These are phyloP conservation scores for Dactylellina drechsleri DNA, from an alignment of 2,329 filamentous ascomycete genomes.

Conservation along the genomic window DNA sequence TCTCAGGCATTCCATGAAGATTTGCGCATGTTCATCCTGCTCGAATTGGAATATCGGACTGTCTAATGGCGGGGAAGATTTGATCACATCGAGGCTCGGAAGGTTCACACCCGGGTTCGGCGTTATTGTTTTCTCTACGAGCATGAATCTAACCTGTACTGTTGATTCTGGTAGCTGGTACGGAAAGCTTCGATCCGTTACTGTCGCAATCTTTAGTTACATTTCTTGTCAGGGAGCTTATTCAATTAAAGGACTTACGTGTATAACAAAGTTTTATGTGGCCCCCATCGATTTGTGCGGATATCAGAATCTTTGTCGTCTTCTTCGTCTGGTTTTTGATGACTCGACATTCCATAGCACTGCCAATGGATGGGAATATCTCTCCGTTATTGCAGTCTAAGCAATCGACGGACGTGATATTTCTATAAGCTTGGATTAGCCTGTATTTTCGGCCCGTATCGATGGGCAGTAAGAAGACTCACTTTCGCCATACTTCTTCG, in stretches of 20 bases:
- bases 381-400: constrained; percentile 40
- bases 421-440: constrained; percentile 8
- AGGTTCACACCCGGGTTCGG: constrained; percentile 25
- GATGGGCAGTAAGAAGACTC: background rate
- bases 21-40: constrained; percentile 46
- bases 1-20: constrained; percentile 40
- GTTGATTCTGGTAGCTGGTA: constrained; percentile 53
- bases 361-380: constrained; percentile 35
- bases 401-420: constrained; percentile 48
- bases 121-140: constrained; percentile 38
- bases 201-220: constrained; percentile 13
- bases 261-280: constrained; percentile 48
- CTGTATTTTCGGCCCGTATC: background rate
- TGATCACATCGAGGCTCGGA: constrained; percentile 23
- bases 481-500: constrained; percentile 51
- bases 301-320: constrained; percentile 40
- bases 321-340: constrained; percentile 49
- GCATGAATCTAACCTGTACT: constrained; percentile 52
- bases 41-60: constrained; percentile 53
- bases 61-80: constrained; percentile 20
- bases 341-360: constrained; percentile 48
- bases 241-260: constrained; percentile 14
- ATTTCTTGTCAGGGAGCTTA: too few species aligned
- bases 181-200: constrained; percentile 49
- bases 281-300: constrained; percentile 37